These are phyloP conservation scores for Wallacemonas sp. DNA, from an alignment of 208 protist genomes.

Conservation along the genomic window DNA sequence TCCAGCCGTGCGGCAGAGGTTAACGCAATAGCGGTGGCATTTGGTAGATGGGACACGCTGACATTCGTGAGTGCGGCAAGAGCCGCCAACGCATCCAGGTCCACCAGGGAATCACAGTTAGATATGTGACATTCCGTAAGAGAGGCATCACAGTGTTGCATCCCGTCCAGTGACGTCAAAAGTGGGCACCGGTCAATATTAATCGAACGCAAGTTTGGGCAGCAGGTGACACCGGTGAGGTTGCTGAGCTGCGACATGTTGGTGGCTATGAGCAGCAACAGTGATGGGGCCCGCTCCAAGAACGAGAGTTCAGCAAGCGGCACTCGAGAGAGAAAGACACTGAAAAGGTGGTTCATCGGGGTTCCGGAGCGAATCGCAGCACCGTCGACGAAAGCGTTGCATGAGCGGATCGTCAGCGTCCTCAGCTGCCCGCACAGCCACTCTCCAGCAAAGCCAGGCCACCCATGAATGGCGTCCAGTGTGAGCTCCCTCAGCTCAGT, in stretches of 20 bases:
- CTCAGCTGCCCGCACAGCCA: not conserved
- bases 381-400: not conserved
- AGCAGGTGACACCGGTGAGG: no score
- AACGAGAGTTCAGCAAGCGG: not conserved
- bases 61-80: no score
- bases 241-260: no score
- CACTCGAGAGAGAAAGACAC: not conserved
- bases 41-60: no score
- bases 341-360: not conserved
- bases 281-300: not conserved
- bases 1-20: no score
- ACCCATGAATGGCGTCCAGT: not conserved
- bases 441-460: slow-evolving; percentile 1
- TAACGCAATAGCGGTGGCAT: no score
- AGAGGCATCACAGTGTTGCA: not conserved
- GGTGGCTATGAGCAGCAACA: not conserved
- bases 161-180: not conserved
- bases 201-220: no score
- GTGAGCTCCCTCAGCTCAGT: not conserved
- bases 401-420: not conserved
- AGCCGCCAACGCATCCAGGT: no score
- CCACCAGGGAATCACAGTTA: not conserved
- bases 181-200: no score
- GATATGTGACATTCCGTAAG: not conserved
- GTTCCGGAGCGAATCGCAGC: not conserved